Evolutionary conservation across 2,329 filamentous ascomycete genomes (phyloP), one percentile per base, ranked within the genome.

Genomic region (Aspergillus novoparasiticus): DNA sequence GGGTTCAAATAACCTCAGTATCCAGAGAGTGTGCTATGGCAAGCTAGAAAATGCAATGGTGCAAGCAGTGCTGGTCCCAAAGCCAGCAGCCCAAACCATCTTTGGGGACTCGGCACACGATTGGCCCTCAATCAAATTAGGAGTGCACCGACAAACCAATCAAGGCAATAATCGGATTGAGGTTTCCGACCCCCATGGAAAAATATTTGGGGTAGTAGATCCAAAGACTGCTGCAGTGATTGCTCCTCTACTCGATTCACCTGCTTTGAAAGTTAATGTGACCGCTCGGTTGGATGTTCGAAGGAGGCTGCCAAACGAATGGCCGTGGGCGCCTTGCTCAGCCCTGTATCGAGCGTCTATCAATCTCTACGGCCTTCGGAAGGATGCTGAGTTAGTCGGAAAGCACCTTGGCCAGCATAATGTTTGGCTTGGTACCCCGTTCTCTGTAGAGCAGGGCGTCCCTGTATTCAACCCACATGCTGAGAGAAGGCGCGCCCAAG

Each of bases 1-100:
- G 23, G 80, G 88, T 41, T 76, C 88, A 16, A 83, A 84, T 48
- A 85, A 91, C 61, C 83, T 87, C 34, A 85, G 82, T 54, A 84
- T 88, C 23, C 87, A 92, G 72, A 88, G 92, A 71, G 90, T 96
- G 4, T 96, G 92, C 78, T 93, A 91, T 72, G 93, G 93, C 48
- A 90, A 90, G 78, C 78, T 96, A 23, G 88, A 92, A 60, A 85
- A 84, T 21, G 86, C 88, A 2, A 86, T 81, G 59, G 81, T 95
- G 48, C 87, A 89, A 66, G 90, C 89, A 64, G 84, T 87, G 70
- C 80, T 82, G 41, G 87, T 94, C 2, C 93, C 92, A 0, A 92
- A 89, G 70, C 87, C 90, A 1, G 85, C 85, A 34, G 82, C 84
- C 28, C 83, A 86, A 63, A 81, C 84, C 23, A 80, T 90, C 11